A percentile compares a stretch with the other conserved stretches of the same genome.
Evolutionary conservation across 1,139 yeast species (phyloP).

Genomic region (Scheffersomyces quercinus): DNA sequence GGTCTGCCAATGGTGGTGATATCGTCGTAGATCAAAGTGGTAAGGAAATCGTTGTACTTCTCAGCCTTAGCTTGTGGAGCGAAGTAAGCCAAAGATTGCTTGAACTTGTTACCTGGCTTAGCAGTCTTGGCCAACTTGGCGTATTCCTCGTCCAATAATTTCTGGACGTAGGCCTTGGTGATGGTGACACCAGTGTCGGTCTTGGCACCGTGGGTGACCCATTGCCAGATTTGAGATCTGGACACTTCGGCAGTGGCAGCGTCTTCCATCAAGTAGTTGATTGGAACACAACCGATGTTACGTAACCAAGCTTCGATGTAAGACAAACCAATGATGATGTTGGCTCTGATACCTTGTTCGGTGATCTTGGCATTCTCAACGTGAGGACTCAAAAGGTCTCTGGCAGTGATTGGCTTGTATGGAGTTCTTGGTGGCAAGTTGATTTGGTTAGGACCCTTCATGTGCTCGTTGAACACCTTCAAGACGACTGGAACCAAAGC

Average conservation of each 20-base stretch:
- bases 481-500: conserved; percentile 75
- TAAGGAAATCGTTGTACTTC: conserved; percentile 71
- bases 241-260: conserved; percentile 89
- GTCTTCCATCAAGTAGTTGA: conserved; percentile 82
- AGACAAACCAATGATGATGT: conserved; percentile 69
- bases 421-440: conserved; percentile 55
- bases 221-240: conserved; percentile 79
- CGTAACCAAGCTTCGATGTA: conserved; percentile 86
- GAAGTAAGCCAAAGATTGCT: conserved; percentile 65
- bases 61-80: conserved; percentile 68
- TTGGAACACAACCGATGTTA: conserved; percentile 79
- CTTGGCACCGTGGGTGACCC: conserved; percentile 74
- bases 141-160: conserved; percentile 62
- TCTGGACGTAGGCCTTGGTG: conserved; percentile 56
- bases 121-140: conserved; percentile 51
- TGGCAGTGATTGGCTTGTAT: conserved; percentile 54
- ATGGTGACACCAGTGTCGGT: conserved; percentile 61
- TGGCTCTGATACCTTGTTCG: conserved; percentile 72
- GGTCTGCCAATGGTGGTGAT: conserved; percentile 58
- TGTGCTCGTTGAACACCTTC: conserved; percentile 75
- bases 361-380: conserved; percentile 67
- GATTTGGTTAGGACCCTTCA: conserved; percentile 85
- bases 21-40: conserved; percentile 42
- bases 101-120: conserved; percentile 56
- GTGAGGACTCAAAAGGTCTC: conserved; percentile 69